Evolutionary conservation across 1,284 basidiomycete species (phyloP), one percentile per base, ranked within the genome.

Genomic region (Microbotryum lychnidis-dioicae): DNA sequence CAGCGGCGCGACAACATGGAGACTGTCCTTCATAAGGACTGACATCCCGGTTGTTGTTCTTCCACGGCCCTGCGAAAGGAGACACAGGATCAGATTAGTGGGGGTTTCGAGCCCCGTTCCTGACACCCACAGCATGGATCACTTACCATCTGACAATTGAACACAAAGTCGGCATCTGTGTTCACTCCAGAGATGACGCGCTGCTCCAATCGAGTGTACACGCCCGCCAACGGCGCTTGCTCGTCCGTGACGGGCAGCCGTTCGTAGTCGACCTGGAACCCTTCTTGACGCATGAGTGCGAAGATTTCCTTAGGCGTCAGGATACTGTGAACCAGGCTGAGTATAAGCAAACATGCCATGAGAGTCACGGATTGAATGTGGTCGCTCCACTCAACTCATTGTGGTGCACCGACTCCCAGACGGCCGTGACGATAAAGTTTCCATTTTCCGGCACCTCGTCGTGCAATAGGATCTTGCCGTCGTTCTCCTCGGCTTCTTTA

Each of bases 401-500:
- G 9, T 57, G 44, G 20, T 54, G 49, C 12, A 70, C 62, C 14
- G 69, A 64, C 50, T 72, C 69, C 70, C 71, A 73, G 42, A 63
- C 64, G 2, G 71, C 71, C 8, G 72, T 73, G 20, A 78, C 73
- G 21, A 73, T 83, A 76, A 93, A 98, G 3, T 84, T 82, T 1
- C 94, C 94, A 1, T 91, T 88, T 63, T 92, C 91, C 75, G 97
- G 92, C 7, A 94, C 83, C 77, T 99, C 96, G 72, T 99, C 96
- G 69, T 99, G 96, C 37, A 78, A 65, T 21, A 99, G 78, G 45
- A 99, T 84, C 33, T 90, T 84, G 3, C 93, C 92, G 31, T 82
- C 77, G n/a, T 85, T 69, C 82, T 56, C 80, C 76, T 52, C 80
- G 79, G 31, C 93, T 80, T 98, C 96, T 3, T 81, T 79, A 23